phyloP scores from a whole-genome alignment of 2,329 filamentous ascomycete species.

The Exophiala viscosa region DNA sequence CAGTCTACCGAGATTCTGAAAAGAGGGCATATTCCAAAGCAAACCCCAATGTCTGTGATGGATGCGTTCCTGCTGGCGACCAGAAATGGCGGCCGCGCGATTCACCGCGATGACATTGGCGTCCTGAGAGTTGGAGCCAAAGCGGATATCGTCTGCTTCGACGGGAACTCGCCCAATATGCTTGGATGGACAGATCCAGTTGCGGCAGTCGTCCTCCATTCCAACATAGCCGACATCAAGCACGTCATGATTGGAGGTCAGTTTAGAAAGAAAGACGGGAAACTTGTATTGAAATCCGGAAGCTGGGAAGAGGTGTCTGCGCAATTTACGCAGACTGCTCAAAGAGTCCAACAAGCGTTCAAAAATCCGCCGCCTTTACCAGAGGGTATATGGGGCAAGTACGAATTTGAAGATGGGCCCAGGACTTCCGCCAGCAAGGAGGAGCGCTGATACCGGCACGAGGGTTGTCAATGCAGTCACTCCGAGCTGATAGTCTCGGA shows the following conservation, averaged over 20 bases:
- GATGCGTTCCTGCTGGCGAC: conserved; percentile 58
- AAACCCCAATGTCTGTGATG: conserved; percentile 51
- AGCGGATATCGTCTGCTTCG: conserved; percentile 54
- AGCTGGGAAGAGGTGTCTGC: background rate
- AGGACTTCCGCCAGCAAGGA: background rate
- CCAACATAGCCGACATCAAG: conserved; percentile 49
- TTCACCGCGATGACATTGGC: conserved; percentile 52
- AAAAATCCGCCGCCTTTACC: background rate
- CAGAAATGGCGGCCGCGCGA: conserved; percentile 49
- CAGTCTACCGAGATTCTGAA: conserved; percentile 5
- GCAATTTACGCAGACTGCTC: background rate
- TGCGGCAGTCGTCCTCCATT: conserved; percentile 55
- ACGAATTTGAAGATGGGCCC: background rate
- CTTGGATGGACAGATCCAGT: conserved; percentile 47
- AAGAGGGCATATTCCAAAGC: conserved; percentile 42
- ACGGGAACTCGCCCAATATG: conserved; percentile 27
- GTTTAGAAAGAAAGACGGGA: conserved; percentile 47
- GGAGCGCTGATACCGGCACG: background rate
- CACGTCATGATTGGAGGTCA: conserved; percentile 51
- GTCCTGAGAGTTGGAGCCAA: conserved; percentile 49
- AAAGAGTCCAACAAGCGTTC: background rate
- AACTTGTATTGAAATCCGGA: conserved; percentile 27
- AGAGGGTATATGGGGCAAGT: background rate
- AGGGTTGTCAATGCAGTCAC: too few species aligned
- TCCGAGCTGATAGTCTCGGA: too few species aligned